Evolutionary conservation across 2,329 filamentous ascomycete species (phyloP).

Genomic region (Trichophyton equinum): DNA sequence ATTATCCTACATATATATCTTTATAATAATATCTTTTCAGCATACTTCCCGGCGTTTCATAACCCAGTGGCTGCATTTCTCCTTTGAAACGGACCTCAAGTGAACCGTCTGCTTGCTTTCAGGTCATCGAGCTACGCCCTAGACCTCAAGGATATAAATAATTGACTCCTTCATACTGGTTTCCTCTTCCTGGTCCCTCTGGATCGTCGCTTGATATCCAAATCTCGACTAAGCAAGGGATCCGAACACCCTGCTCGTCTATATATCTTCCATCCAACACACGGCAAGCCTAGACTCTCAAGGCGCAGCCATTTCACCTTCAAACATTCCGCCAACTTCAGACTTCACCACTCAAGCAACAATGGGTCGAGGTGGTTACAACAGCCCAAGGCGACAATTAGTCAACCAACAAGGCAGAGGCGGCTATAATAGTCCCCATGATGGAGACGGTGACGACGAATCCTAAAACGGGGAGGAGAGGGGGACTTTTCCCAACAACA

Average conservation of each 20-base stretch:
- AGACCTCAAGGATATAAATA: not conserved
- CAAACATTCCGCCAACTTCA: not conserved
- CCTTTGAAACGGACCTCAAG: not conserved
- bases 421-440: constrained; percentile 22
- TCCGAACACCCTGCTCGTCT: too few species aligned
- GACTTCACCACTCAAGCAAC: constrained; percentile 4
- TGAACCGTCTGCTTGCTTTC: not conserved
- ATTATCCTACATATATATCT: not conserved
- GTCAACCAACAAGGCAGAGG: constrained; percentile 20
- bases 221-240: not conserved
- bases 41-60: not conserved
- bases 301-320: not conserved
- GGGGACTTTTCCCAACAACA: not conserved
- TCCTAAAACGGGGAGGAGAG: constrained; percentile 5
- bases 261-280: too few species aligned
- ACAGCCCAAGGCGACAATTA: constrained; percentile 16
- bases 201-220: not conserved
- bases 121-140: not conserved
- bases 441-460: constrained; percentile 13
- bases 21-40: not conserved
- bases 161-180: not conserved
- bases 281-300: not conserved
- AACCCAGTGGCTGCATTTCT: not conserved
- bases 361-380: constrained; percentile 29
- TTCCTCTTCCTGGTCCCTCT: not conserved